Conservation (phyloP, 2,329 filamentous ascomycete species). For the Ceratocystis diversiconidia region DNA sequence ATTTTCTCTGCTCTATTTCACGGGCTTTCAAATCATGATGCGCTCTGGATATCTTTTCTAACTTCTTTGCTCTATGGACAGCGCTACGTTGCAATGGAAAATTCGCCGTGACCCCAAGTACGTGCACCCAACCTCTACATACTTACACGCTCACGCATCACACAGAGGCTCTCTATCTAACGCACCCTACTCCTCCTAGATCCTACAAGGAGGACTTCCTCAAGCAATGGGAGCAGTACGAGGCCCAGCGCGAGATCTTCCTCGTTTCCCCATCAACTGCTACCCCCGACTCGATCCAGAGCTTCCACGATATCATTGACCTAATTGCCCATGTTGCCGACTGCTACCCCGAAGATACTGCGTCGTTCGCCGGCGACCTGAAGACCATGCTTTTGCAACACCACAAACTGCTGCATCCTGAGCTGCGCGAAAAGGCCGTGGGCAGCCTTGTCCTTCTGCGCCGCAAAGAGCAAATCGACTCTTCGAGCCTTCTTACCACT, state of each 20-base stretch:
- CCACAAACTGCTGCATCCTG: constrained; percentile 67
- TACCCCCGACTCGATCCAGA: constrained; percentile 63
- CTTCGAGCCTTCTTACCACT: constrained; percentile 66
- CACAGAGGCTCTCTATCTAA: neutral
- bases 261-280: constrained; percentile 66
- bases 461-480: constrained; percentile 87
- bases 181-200: constrained; percentile 28
- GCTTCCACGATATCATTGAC: constrained; percentile 82
- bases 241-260: constrained; percentile 82
- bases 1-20: constrained; percentile 8
- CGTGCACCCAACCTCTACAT: constrained; percentile 22
- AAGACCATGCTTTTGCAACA: constrained; percentile 68
- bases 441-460: constrained; percentile 74
- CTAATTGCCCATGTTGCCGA: constrained; percentile 88
- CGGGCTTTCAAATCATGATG: neutral
- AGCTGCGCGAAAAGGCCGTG: constrained; percentile 87
- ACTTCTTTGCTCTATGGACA: constrained; percentile 27
- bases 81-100: constrained; percentile 79
- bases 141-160: neutral
- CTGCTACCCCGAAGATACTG: constrained; percentile 73
- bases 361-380: constrained; percentile 63
- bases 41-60: constrained; percentile 5
- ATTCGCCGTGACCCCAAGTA: constrained; percentile 73
- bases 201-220: constrained; percentile 84
- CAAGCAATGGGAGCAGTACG: constrained; percentile 82